Evolutionary conservation across 345 rosid species (phyloP).

Genomic region (Syzygium oleosum): DNA sequence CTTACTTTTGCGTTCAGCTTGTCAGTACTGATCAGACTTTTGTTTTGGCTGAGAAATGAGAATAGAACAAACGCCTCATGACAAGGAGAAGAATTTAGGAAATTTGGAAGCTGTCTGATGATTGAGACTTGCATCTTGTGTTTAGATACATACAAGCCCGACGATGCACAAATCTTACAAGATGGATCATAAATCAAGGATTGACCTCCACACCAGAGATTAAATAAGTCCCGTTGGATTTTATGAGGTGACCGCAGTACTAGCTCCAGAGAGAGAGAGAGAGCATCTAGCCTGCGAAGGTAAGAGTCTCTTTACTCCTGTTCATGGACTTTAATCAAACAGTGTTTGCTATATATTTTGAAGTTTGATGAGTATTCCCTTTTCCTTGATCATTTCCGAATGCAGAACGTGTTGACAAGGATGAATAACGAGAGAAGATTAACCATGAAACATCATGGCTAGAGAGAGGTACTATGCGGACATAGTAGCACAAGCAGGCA

Average conservation of each 20-base stretch:
- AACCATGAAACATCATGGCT: not conserved
- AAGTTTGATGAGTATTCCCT: not conserved
- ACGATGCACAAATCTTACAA: not conserved
- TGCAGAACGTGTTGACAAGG: not conserved
- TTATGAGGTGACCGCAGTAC: not conserved
- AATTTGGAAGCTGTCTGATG: not conserved
- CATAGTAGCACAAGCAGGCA: not conserved
- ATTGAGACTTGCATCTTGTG: not conserved
- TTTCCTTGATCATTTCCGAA: not conserved
- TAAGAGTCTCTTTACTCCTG: not conserved
- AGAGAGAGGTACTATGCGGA: not conserved
- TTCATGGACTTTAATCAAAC: not conserved
- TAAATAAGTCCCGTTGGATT: not conserved
- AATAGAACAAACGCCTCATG: not conserved
- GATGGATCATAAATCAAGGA: not conserved
- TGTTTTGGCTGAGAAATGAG: not conserved
- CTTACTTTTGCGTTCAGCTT: not conserved
- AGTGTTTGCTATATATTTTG: not conserved
- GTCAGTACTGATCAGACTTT: not conserved
- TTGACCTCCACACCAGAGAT: not conserved
- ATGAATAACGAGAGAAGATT: not conserved
- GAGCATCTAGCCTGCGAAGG: not conserved
- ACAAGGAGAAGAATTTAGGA: not conserved
- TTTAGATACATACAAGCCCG: not conserved
- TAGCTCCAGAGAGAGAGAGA: not conserved